Evolutionary conservation across 768 basidiomycete genomes (phyloP), one percentile per base, ranked within the genome.

Genomic region (Lactarius psammicola): DNA sequence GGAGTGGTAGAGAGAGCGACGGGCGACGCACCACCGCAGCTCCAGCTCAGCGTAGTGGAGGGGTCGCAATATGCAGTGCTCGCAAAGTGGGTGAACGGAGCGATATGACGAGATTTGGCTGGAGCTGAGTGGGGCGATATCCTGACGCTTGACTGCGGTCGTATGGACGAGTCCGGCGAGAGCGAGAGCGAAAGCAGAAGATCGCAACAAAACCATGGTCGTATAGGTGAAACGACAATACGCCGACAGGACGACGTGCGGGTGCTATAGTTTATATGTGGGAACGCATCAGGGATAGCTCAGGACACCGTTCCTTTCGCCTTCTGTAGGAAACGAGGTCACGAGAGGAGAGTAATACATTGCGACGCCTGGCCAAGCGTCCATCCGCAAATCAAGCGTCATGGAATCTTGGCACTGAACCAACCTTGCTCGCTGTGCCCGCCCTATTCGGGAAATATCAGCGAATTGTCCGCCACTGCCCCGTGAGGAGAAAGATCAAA

Each of bases 31-130:
- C 75, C 59, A 1, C 76, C 76, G 56, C 76, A 77, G 30, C 8
- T 69, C 76, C 76, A 77, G 11, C 64, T 53, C 8, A 57, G 26
- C 6, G 75, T 76, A 42, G 62, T 65, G 6, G 73, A 68, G 26
- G 76, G 63, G 10, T 65, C 0, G 67, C 76, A 77, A 65, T 77
- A 77, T 20, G 72, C 76, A 0, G 76, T 68, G 44, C 73, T 74
- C 11, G 76, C 76, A 49, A 72, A 76, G 64, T 64, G 68, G 1
- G 75, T 69, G 70, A 71, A 77, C 34, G 76, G 75, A 60, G 65
- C 72, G 70, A 71, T n/a, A 77, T 1, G 66, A 53, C 17, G 53
- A 57, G 69, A 78, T 74, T 68, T 76, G 71, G 20, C 69, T 9
- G 7, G 70, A 58, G 26, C 66, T 63, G 20, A 76, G 65, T 10